These are phyloP conservation scores for Geranium brycei DNA, from an alignment of 345 rosid genomes.

Conservation along the genomic window DNA sequence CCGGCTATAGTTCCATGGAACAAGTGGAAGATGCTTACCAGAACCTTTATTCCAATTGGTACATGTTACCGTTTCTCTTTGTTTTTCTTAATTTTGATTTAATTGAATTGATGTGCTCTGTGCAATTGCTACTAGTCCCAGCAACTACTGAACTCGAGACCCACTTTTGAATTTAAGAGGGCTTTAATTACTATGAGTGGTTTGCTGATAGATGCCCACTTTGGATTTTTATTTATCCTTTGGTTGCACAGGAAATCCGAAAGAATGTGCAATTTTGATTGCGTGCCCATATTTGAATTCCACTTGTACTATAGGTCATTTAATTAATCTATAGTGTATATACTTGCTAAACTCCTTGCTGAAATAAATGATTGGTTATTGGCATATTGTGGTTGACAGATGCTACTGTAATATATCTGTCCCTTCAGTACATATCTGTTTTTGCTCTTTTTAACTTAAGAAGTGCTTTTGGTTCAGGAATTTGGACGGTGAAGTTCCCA, in stretches of 20 bases:
- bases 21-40: constrained; percentile 60
- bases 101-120: too few relatives aligned
- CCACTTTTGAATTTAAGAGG: background rate
- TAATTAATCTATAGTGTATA: background rate
- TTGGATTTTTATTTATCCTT: background rate
- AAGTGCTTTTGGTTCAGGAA: constrained; percentile 33
- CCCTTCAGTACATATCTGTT: background rate
- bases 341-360: background rate
- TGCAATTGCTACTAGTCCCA: too few relatives aligned
- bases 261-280: background rate
- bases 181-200: too few relatives aligned
- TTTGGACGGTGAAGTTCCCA: constrained; percentile 29
- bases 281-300: background rate
- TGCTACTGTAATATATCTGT: too few relatives aligned
- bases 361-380: background rate
- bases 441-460: background rate
- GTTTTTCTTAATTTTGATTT: background rate
- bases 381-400: background rate
- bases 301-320: background rate
- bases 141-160: background rate
- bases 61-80: constrained; percentile 5
- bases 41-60: constrained; percentile 51
- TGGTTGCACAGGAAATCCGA: background rate
- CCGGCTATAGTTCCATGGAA: constrained; percentile 39
- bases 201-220: too few relatives aligned